A percentile compares a stretch with the other conserved stretches of the same genome.
phyloP scores from a whole-genome alignment of 768 basidiomycete species.

The Coprinellus micaceus region DNA sequence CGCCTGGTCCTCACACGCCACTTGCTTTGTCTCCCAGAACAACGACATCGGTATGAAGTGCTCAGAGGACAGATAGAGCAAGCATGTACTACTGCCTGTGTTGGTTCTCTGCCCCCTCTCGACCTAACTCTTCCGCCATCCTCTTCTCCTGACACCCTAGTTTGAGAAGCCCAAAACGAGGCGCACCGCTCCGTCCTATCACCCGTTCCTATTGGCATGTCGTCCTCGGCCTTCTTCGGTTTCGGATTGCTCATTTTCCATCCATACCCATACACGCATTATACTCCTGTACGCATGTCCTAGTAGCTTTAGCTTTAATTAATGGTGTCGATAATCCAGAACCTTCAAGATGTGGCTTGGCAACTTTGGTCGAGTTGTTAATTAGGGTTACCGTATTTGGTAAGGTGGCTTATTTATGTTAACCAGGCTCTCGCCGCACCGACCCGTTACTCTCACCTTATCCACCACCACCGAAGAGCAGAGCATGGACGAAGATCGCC shows the following conservation, averaged over 20 bases:
- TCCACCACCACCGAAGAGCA: slow-evolving; percentile 4
- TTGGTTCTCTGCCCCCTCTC: slow-evolving; percentile 39
- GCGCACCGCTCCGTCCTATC: too few relatives aligned
- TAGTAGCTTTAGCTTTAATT: too few relatives aligned
- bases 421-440: slow-evolving; percentile 22
- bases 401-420: slow-evolving; percentile 25
- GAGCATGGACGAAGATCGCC: slow-evolving; percentile 15
- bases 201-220: neutral
- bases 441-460: slow-evolving; percentile 14
- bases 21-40: too few relatives aligned
- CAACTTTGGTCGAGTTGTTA: slow-evolving; percentile 7
- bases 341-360: too few relatives aligned
- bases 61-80: slow-evolving; percentile 43
- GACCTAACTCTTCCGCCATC: slow-evolving; percentile 32
- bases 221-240: neutral
- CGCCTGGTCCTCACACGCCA: too few relatives aligned
- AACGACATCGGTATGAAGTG: slow-evolving; percentile 44
- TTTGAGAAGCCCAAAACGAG: slow-evolving; percentile 16
- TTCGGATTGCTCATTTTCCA: too few relatives aligned
- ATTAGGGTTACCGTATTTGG: slow-evolving; percentile 25
- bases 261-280: too few relatives aligned
- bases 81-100: slow-evolving; percentile 47
- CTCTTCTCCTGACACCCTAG: slow-evolving; percentile 21
- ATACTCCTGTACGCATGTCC: too few relatives aligned
- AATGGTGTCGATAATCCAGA: too few relatives aligned